Base-by-base conservation (phyloP, 2,329 filamentous ascomycete species). In the Penicillium glabrum region DNA sequence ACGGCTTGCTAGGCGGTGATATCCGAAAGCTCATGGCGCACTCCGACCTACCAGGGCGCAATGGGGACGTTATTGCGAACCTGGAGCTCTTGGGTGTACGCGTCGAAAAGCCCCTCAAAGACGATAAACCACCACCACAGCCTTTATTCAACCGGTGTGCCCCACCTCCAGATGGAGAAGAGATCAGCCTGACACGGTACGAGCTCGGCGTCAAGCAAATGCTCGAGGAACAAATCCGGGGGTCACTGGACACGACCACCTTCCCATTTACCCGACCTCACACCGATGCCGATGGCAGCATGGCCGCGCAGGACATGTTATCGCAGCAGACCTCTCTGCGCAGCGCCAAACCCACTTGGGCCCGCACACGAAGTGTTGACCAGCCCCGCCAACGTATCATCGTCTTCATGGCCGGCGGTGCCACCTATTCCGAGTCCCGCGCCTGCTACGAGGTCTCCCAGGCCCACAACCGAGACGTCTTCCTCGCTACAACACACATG, bases 281-380 rank as follows among this genome's bases (percentile, higher is more conserved):
- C 6, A 75, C 86, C 41, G 79, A 80, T 41, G 67, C 72, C 21
- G 77, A 79, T 27, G 69, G 70, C 16, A 66, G 71, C 24, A 68
- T 72, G 54, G 68, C 66, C 24, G 74, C 75, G 16, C 86, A 81
- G 43, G 78, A 88, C 33, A 61, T 60, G 64, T 80, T 78, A 35
- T 76, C 79, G 1, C 81, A 67, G 49, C 64, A 90, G 62, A 86
- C 89, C 13, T 98, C 93, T 14, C 83, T 99, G 24, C 89, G 95
- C 56, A 90, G 91, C 10, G 92, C 92, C 16, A 96, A 96, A 68
- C 95, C 93, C 1, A 96, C 93, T 43, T 99, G 95, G 95, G 95
- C 95, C 2, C 90, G 91, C 52, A 88, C 90, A 10, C 87, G 91
- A 46, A 84, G 86, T 27, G 87, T 80, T 57, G 85, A 82, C 58